Evolutionary conservation across 2,329 filamentous ascomycete genomes (phyloP).

Genomic region (Diaporthe nobilis): DNA sequence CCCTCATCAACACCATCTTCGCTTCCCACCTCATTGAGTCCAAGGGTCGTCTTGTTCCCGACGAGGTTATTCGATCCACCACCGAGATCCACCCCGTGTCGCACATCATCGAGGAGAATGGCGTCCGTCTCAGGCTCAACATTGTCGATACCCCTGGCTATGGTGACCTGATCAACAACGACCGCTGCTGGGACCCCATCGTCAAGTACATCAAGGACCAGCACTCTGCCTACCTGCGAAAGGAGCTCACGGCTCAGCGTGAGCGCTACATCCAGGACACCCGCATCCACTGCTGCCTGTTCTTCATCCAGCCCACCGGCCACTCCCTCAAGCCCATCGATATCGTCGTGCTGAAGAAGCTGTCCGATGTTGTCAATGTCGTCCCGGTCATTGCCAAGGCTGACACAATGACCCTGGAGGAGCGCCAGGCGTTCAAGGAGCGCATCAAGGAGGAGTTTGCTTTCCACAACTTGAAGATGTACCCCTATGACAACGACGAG

Average conservation of each 20-base stretch:
- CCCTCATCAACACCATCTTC: conserved; percentile 99
- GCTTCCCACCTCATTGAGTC: conserved; percentile 99
- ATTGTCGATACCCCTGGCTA: conserved; percentile 99
- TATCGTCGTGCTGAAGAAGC: conserved; percentile 99
- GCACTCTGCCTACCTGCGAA: conserved; percentile 98
- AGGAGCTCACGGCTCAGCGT: conserved; percentile 98
- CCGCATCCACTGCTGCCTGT: conserved; percentile 98
- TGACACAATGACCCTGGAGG: conserved; percentile 94
- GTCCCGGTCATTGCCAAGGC: conserved; percentile 99
- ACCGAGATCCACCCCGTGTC: conserved; percentile 99
- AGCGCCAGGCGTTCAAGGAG: conserved; percentile 97
- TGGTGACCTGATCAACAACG: conserved; percentile 99
- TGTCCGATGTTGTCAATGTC: conserved; percentile 98
- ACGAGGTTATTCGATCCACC: conserved; percentile 93
- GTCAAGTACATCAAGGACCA: conserved; percentile 99
- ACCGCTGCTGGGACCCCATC: conserved; percentile 99
- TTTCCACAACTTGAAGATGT: conserved; percentile 99
- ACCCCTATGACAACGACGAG: conserved; percentile 99
- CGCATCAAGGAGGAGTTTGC: conserved; percentile 99
- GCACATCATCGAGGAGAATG: conserved; percentile 99
- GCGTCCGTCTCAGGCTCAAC: conserved; percentile 95
- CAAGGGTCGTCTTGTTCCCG: conserved; percentile 93
- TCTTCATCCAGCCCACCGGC: conserved; percentile 99
- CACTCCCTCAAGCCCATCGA: conserved; percentile 99
- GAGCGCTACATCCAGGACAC: conserved; percentile 99